phyloP scores from a whole-genome alignment of 116 monocot species.

The Trichopus zeylanicus region DNA sequence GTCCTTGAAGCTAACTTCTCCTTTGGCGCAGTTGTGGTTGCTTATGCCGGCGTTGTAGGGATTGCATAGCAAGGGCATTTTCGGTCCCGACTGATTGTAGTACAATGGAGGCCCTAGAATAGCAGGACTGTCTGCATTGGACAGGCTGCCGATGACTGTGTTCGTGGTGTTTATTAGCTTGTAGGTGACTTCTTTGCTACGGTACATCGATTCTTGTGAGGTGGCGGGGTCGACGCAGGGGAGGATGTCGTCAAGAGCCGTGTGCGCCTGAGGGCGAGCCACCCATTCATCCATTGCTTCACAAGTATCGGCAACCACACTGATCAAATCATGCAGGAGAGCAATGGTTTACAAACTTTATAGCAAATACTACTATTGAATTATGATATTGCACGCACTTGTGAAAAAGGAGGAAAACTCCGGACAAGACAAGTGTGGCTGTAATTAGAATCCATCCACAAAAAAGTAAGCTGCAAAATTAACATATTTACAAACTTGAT shows the following conservation, averaged over 20 bases:
- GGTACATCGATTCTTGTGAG: conserved; percentile 48
- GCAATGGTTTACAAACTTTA: background rate
- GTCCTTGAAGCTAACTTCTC: conserved; percentile 29
- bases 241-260: conserved; percentile 74
- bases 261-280: conserved; percentile 41
- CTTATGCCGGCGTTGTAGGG: conserved; percentile 27
- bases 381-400: conserved; percentile 71
- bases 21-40: conserved; percentile 14
- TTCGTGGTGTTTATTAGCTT: conserved; percentile 61
- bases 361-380: too few species aligned
- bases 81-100: conserved; percentile 69
- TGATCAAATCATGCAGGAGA: conserved; percentile 3
- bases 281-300: conserved; percentile 93
- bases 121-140: conserved; percentile 43
- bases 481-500: background rate
- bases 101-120: conserved; percentile 13
- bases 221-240: conserved; percentile 73
- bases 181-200: conserved; percentile 49
- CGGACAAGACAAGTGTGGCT: conserved; percentile 59
- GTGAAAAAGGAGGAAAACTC: conserved; percentile 69
- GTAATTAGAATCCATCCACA: conserved; percentile 75
- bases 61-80: conserved; percentile 43
- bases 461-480: conserved; percentile 49
- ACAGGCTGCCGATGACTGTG: conserved; percentile 38
- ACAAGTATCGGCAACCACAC: conserved; percentile 71